Percentiles rank a stretch among this genome's conserved stretches.
Conservation (phyloP, 106 monocot species). For the Platanthera guangdongensis region DNA sequence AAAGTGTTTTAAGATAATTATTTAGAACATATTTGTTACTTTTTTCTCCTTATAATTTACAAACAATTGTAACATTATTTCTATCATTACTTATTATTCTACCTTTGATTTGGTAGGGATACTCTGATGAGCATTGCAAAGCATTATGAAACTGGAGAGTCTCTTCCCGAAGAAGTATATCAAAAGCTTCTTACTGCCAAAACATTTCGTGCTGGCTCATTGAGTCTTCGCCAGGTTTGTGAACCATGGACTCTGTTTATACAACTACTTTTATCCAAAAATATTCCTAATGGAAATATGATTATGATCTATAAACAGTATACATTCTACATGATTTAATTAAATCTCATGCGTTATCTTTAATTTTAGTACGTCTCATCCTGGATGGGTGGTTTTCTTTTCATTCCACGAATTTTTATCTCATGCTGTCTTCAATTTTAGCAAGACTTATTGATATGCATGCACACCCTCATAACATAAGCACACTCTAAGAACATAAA, state of each 20-base stretch:
- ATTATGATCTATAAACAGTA: background rate
- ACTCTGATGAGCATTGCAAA: conserved; percentile 96
- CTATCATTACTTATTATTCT: background rate
- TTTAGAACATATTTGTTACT: background rate
- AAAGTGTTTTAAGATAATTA: background rate
- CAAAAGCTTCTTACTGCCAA: conserved; percentile 85
- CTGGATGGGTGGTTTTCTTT: background rate
- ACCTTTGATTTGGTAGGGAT: conserved; percentile 35
- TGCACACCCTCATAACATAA: too few relatives aligned
- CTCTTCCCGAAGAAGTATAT: conserved; percentile 93
- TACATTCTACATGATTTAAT: background rate
- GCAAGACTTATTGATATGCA: too few relatives aligned
- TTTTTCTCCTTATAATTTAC: background rate
- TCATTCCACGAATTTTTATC: background rate
- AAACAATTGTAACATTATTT: background rate
- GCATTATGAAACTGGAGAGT: conserved; percentile 95
- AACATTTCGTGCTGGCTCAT: conserved; percentile 93
- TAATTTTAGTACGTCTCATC: background rate
- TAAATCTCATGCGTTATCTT: background rate
- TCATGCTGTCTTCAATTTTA: too few relatives aligned
- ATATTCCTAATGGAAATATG: background rate
- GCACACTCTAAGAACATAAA: too few relatives aligned
- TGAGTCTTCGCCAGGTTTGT: conserved; percentile 84
- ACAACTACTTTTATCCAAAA: background rate
- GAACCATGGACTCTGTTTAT: background rate